phyloP scores from a whole-genome alignment of 228 moss, liverwort and hornwort species.

The Sphagnum fallax region DNA sequence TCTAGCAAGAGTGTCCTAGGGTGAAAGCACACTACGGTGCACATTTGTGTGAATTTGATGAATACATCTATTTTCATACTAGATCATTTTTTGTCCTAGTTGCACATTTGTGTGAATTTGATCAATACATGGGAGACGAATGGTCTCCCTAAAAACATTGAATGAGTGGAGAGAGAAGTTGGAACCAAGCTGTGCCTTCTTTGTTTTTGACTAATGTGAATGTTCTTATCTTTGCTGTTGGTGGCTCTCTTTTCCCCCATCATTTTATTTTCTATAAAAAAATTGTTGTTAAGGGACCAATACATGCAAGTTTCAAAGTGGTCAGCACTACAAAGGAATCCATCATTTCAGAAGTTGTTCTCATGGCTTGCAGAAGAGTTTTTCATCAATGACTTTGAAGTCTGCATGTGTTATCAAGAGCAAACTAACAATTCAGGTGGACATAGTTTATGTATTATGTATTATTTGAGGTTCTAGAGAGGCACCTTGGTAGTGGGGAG shows the following conservation, averaged over 20 bases:
- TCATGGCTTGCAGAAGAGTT: slow-evolving; percentile 72
- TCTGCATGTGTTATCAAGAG: slow-evolving; percentile 75
- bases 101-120: slow-evolving; percentile 61
- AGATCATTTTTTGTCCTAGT: slow-evolving; percentile 38
- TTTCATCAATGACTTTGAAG: slow-evolving; percentile 66
- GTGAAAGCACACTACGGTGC: too few relatives aligned
- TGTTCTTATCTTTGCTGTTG: background rate
- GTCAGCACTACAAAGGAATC: slow-evolving; percentile 52
- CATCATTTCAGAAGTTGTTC: slow-evolving; percentile 75
- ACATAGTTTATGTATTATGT: too few relatives aligned
- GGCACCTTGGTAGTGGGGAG: too few relatives aligned
- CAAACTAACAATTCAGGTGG: slow-evolving; percentile 81
- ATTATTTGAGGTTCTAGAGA: too few relatives aligned
- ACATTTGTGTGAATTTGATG: too few relatives aligned
- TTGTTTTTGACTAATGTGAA: background rate
- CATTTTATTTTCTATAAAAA: background rate
- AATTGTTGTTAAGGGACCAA: background rate
- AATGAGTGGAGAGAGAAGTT: slow-evolving; percentile 62
- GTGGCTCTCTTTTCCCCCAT: background rate
- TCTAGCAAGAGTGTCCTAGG: slow-evolving; percentile 46
- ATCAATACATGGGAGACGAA: slow-evolving; percentile 54
- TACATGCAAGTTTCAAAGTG: slow-evolving; percentile 50
- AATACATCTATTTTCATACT: too few relatives aligned
- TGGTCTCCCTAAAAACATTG: slow-evolving; percentile 45
- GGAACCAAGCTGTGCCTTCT: slow-evolving; percentile 47